Base-by-base conservation (phyloP, 495 filamentous ascomycete genomes). In the Melanomma pulvis-pyrius region DNA sequence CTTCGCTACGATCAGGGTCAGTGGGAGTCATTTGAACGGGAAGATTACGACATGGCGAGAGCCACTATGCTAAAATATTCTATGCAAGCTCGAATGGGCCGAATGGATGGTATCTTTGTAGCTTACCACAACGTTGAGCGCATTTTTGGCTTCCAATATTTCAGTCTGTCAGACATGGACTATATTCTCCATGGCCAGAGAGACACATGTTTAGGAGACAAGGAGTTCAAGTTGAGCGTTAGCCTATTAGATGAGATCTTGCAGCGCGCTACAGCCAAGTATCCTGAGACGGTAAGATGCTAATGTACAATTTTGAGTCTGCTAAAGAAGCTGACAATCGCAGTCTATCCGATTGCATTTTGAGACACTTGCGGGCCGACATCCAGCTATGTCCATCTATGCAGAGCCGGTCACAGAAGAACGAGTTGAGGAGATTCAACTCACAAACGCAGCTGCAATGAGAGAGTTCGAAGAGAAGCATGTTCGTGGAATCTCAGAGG, bases 51-150 rank as follows among this genome's bases (percentile, higher is more conserved):
- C 73, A 96, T 98, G 93, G 93, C 96, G 61, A 85, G 94, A 32
- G 84, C 91, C 1, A 93, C 93, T 7, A 96, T 99, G 80, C 79
- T 99, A 61, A 98, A 98, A 71, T 99, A 99, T 74, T 96, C 92
- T 5, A 81, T 99, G 25, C 94, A 99, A 75, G 94, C 93, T 34
- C 87, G 94, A 24, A 92, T 98, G 82, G 94, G 94, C 28, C 87
- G 96, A 22, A 99, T 99, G 94, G 93, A 98, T 68, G 94, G 94
- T 54, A 97, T 98, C 53, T 98, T 97, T 70, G 91, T 97, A n/a
- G 96, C 96, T 13, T 98, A 87, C 75, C 94, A 99, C 78, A 99
- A 99, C 71, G 88, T 91, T 5, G 83, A 96, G 74, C 87, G 92
- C 34, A 96, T 99, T 47, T 99, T 99, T 73, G 94, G 94, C 0